These are phyloP conservation scores for Lumnitzera racemosa DNA, from an alignment of 345 rosid genomes.

Conservation along the genomic window DNA sequence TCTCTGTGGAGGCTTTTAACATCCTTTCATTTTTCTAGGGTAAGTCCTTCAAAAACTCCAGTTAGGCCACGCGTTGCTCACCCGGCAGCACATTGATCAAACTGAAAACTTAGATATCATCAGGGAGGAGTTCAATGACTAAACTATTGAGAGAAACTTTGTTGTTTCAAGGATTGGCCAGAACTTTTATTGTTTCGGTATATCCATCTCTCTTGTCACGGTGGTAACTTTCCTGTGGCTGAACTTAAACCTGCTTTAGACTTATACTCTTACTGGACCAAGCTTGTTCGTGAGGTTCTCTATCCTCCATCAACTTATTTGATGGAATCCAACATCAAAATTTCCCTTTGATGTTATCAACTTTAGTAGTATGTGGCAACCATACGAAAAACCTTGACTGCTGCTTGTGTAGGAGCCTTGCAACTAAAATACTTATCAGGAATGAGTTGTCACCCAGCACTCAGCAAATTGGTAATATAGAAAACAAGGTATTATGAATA, in stretches of 20 bases:
- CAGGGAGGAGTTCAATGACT: conserved; percentile 19
- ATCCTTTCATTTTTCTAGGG: conserved; percentile 27
- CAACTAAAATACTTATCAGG: not conserved
- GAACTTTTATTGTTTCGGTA: conserved; percentile 27
- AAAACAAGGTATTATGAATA: no score
- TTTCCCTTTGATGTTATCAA: not conserved
- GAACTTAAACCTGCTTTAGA: conserved; percentile 30
- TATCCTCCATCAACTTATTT: not conserved
- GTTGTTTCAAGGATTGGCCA: conserved; percentile 27
- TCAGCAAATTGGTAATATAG: no score
- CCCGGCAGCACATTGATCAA: conserved; percentile 24
- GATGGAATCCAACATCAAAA: not conserved
- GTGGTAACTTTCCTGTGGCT: conserved; percentile 26
- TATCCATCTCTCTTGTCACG: conserved; percentile 31
- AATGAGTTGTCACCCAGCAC: not conserved
- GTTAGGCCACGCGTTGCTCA: conserved; percentile 68
- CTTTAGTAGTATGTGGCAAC: not conserved
- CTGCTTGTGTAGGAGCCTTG: conserved; percentile 5
- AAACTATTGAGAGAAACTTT: conserved; percentile 23
- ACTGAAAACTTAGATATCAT: conserved; percentile 3
- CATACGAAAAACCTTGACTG: not conserved
- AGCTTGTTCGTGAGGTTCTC: conserved; percentile 6
- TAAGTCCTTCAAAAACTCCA: conserved; percentile 81
- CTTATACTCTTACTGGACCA: conserved; percentile 17
- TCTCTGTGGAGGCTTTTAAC: not conserved